Percentiles rank a stretch among this genome's conserved stretches.
Evolutionary conservation across 352 stramenopile species (phyloP).

Genomic region (Phytophthora agathidicida): DNA sequence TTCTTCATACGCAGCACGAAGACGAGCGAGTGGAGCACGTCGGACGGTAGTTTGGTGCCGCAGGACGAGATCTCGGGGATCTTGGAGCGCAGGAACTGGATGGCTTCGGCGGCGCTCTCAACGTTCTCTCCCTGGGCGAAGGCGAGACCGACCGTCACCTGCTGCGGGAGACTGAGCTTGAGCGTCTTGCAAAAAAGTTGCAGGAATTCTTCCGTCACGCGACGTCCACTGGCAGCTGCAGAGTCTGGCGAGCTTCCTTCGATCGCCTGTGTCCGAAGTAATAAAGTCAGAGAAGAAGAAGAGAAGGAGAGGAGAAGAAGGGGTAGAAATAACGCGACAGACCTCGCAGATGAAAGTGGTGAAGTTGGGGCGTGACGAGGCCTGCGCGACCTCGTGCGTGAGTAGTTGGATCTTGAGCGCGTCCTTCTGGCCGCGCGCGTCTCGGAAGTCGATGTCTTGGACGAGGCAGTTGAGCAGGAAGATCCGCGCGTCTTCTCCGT

Average conservation of each 20-base stretch:
- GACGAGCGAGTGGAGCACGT: constrained; percentile 84
- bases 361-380: constrained; percentile 89
- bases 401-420: constrained; percentile 91
- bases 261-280: constrained; percentile 77
- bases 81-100: constrained; percentile 83
- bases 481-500: constrained; percentile 91
- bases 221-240: constrained; percentile 28
- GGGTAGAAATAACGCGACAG: background rate
- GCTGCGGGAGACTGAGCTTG: constrained; percentile 87
- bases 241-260: constrained; percentile 60
- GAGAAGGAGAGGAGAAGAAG: background rate
- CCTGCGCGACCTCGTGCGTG: constrained; percentile 90
- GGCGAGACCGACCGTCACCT: constrained; percentile 82
- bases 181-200: constrained; percentile 78
- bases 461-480: constrained; percentile 93
- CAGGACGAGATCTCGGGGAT: constrained; percentile 87
- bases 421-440: constrained; percentile 86
- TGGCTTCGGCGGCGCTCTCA: constrained; percentile 61
- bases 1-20: constrained; percentile 86
- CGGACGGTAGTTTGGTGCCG: constrained; percentile 80
- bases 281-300: background rate
- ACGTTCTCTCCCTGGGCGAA: constrained; percentile 80
- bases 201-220: constrained; percentile 84
- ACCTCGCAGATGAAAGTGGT: constrained; percentile 90
- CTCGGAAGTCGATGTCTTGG: constrained; percentile 91